Base-by-base conservation (phyloP, 305 asterid species). In the Striga hermonthica region DNA sequence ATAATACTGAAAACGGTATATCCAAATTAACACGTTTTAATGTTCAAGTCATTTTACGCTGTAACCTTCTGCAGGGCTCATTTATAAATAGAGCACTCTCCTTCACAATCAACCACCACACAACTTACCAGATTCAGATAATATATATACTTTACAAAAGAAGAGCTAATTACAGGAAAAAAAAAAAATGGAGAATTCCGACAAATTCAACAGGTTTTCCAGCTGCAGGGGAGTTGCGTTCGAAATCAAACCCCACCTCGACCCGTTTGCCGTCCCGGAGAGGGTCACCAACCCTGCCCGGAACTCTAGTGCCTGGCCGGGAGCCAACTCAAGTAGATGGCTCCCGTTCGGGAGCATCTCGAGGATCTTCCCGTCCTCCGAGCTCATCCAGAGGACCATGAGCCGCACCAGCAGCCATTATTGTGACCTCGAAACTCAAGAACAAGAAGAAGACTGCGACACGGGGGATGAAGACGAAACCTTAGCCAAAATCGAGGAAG, bases 141-240 rank as follows among this genome's bases (percentile, higher is more conserved):
- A 0, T 0, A 22, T 22, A 22, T 22, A 22, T 22, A 22, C 31
- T 22, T 22, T 2, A 22, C 31, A 22, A 22, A 22, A 2, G 2
- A 22, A 22, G 31, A 22, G 31, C 31, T 22, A 22, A 22, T 22
- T 22, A 22, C 31, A 22, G 31, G n/a, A 5, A n/a, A 6, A 1
- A 7, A 7, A 4, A 13, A 55, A 60, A 28, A 79, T 76, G 81
- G 75, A 49, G 13, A 80, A 68, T 12, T 65, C 28, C 12, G 76
- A 75, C 45, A 72, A 40, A 13, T 0, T 72, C 5, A 72, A 16
- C 43, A 72, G 77, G 69, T 80, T 75, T 48, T 72, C 80, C 8
- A 80, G 85, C 70, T 77, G 82, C 73, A 67, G 85, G 56, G 85
- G 85, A 4, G 82, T 80, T 40, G 72, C 85, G 7, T 77, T 80